phyloP scores from a whole-genome alignment of 2,329 filamentous ascomycete genomes.

The Claviceps arundinis region DNA sequence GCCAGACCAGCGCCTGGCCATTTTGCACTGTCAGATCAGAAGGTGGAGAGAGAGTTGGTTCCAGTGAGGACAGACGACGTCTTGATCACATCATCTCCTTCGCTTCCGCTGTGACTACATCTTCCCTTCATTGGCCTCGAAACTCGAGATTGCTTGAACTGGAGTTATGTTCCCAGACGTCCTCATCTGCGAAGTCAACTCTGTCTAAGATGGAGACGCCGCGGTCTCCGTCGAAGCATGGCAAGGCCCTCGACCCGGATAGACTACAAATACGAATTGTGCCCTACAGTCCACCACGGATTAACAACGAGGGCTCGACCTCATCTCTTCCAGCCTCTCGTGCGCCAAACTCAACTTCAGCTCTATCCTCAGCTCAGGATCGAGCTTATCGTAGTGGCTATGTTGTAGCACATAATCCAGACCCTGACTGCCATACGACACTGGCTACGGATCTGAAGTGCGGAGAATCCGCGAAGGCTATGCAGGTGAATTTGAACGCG shows the following conservation, averaged over 20 bases:
- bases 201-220: constrained; percentile 3
- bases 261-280: constrained; percentile 24
- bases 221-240: neutral
- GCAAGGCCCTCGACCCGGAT: constrained; percentile 7
- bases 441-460: neutral
- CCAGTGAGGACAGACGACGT: neutral
- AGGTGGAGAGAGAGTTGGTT: neutral
- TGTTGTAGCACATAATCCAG: neutral
- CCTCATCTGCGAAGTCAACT: neutral
- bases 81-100: neutral
- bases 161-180: constrained; percentile 1
- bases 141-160: neutral
- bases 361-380: neutral
- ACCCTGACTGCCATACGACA: neutral
- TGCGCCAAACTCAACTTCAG: constrained; percentile 7
- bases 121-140: neutral
- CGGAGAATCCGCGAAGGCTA: neutral
- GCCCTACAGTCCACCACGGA: constrained; percentile 24
- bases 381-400: neutral
- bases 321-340: constrained; percentile 14
- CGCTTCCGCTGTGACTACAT: neutral
- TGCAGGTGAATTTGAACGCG: neutral
- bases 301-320: constrained; percentile 19
- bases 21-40: too few species aligned
- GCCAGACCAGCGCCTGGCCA: too few species aligned